Conservation (phyloP, 1,284 basidiomycete species). For the Meira miltonrushii region DNA sequence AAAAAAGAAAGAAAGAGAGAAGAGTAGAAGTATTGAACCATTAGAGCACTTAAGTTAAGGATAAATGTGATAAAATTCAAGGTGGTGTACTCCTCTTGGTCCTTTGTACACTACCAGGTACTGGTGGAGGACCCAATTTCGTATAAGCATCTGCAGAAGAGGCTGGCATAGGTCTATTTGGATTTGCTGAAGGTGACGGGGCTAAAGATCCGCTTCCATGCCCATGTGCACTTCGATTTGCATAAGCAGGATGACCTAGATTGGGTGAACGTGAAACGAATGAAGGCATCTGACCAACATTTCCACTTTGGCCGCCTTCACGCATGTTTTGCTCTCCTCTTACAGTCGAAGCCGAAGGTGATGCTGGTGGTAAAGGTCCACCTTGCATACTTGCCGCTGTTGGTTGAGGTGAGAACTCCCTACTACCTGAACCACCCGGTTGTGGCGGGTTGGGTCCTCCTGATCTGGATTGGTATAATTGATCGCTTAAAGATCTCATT, state of each 20-base stretch:
- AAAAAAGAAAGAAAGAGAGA: not conserved
- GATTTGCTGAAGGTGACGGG: too few species aligned
- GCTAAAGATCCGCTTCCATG: too few species aligned
- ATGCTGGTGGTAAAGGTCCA: too few species aligned
- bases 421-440: too few species aligned
- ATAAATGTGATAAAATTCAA: not conserved
- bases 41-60: not conserved
- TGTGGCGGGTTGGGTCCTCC: not conserved
- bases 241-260: too few species aligned
- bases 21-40: not conserved
- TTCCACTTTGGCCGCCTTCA: not conserved
- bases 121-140: not conserved
- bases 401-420: too few species aligned
- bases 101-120: not conserved
- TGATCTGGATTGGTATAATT: not conserved
- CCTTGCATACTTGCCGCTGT: too few species aligned
- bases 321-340: not conserved
- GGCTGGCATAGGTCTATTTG: not conserved
- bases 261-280: too few species aligned
- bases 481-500: constrained; percentile 1
- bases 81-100: not conserved
- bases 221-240: too few species aligned
- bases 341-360: too few species aligned
- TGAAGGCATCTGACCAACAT: too few species aligned
- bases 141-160: constrained; percentile 5